Evolutionary conservation across 257 asterid genomes (phyloP), one percentile per base, ranked within the genome.

Genomic region (Solanum pinnatisectum): DNA sequence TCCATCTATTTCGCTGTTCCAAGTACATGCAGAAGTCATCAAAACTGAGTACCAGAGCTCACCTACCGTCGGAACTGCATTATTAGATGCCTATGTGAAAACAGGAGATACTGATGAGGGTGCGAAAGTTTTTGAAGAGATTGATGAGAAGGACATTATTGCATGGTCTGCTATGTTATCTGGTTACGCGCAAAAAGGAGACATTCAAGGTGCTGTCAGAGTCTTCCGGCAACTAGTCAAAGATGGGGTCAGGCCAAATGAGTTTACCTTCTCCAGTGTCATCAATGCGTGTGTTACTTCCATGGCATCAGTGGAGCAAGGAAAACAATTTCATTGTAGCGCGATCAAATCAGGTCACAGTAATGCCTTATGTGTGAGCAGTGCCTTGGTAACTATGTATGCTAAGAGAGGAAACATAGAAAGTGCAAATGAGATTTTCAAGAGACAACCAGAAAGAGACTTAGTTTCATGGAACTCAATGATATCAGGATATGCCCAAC

Each of bases 101-200:
- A 83, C 84, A 40, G 93, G 93, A 73, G 88, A 89, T 83, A 91
- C 87, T 67, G 56, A 87, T 59, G 95, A 93, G 87, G 98, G 98
- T 46, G 91, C 92, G 49, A 92, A 91, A 92, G 92, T 94, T 84
- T 96, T 97, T 88, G 91, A 90, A 83, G 87, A 44, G 59, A 94
- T 97, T 87, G 92, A 91, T 52, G 96, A 92, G 86, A 97, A 93
- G 91, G 99, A 97, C 88, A 87, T 97, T 46, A 96, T 97, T 90
- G 95, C 98, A 76, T 94, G 99, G 99, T 97, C 98, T 79, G 98
- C 98, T 18, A 96, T 97, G 98, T 87, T 97, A 87, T 92, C 95
- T 88, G 98, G 98, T 83, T 95, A 93, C 87, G 97, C 96, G 6
- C 96, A 94, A 89, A 90, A 88, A 77, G 94, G 94, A 88, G 94